A percentile compares a stretch with the other conserved stretches of the same genome.
Conservation (phyloP, 768 basidiomycete species). For the Mycena albidolilacea region DNA sequence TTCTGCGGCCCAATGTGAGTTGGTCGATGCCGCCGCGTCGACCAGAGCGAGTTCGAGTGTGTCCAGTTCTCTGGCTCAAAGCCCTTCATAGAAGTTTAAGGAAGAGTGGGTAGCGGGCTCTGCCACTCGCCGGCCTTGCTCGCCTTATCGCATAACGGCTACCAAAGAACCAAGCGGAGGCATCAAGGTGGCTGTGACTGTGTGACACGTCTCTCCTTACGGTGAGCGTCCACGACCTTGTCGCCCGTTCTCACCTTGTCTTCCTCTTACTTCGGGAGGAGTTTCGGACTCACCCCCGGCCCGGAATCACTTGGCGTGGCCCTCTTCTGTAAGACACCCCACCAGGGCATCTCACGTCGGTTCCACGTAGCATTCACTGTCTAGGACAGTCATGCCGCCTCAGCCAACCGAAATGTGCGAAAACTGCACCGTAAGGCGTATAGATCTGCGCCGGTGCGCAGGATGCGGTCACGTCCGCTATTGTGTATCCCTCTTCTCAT, state of each 20-base stretch:
- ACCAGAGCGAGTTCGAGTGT: too few species aligned
- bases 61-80: too few species aligned
- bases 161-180: too few species aligned
- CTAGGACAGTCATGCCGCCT: slow-evolving; percentile 11
- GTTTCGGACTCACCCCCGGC: not conserved
- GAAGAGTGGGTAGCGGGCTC: too few species aligned
- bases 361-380: not conserved
- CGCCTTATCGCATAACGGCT: too few species aligned
- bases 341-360: not conserved
- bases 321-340: not conserved
- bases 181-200: too few species aligned
- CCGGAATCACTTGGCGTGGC: not conserved
- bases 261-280: not conserved
- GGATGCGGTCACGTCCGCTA: slow-evolving; percentile 25
- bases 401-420: slow-evolving; percentile 30
- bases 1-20: too few species aligned
- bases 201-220: too few species aligned
- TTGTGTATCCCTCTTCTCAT: slow-evolving; percentile 17
- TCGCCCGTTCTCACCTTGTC: not conserved
- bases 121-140: too few species aligned
- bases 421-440: slow-evolving; percentile 17
- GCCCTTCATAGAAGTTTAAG: too few species aligned
- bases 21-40: too few species aligned
- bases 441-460: slow-evolving; percentile 24
- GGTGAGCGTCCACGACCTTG: not conserved